Conservation (phyloP, 305 asterid genomes). For the Fraxinus floribunda region DNA sequence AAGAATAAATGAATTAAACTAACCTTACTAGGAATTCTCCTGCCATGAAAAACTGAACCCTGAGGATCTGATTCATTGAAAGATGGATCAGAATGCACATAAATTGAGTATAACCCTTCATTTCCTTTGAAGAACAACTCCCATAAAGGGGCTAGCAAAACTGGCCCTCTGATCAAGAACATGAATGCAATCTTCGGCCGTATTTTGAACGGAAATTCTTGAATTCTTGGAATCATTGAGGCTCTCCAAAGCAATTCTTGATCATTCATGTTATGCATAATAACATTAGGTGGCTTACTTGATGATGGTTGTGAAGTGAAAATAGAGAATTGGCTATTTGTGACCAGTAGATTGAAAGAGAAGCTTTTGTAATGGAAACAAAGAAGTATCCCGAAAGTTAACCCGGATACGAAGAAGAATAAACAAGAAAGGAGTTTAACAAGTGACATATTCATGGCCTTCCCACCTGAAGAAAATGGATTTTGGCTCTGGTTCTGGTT, state of each 20-base stretch:
- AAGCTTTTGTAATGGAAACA: conserved; percentile 56
- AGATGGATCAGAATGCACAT: conserved; percentile 70
- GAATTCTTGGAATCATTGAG: conserved; percentile 59
- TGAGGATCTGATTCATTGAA: conserved; percentile 50
- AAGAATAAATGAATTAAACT: conserved; percentile 16
- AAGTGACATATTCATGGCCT: conserved; percentile 28
- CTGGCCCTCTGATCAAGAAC: conserved; percentile 68
- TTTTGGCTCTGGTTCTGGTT: background rate
- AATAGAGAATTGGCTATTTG: conserved; percentile 47
- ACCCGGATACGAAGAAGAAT: conserved; percentile 56
- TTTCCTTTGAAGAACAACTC: conserved; percentile 72
- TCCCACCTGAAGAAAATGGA: background rate
- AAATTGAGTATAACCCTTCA: conserved; percentile 57
- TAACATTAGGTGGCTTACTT: conserved; percentile 17
- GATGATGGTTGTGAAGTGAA: conserved; percentile 34
- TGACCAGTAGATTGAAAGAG: conserved; percentile 54
- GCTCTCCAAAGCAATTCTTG: conserved; percentile 68
- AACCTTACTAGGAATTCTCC: conserved; percentile 84
- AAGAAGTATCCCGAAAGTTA: conserved; percentile 53
- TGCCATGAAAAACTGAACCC: conserved; percentile 59
- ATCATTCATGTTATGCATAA: conserved; percentile 56
- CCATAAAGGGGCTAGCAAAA: conserved; percentile 74
- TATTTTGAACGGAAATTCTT: conserved; percentile 42
- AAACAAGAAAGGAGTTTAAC: conserved; percentile 40
- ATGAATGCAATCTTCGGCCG: conserved; percentile 79